Evolutionary conservation across 495 filamentous ascomycete genomes (phyloP).

Genomic region (Hypoxylon crocopeplum): DNA sequence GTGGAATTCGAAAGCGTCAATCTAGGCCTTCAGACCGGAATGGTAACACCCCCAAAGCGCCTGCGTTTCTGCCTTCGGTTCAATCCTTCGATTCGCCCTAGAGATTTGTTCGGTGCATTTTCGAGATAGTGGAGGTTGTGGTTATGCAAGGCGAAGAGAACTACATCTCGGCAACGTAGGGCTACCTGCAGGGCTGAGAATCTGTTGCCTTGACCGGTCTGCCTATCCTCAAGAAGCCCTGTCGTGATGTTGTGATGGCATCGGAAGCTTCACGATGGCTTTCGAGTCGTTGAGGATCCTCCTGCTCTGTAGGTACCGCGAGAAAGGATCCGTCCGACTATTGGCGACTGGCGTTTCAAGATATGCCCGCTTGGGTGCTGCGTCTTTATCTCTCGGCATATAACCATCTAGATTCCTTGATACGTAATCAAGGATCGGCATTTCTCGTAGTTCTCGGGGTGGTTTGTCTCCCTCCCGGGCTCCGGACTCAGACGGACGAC

Average conservation of each 20-base stretch:
- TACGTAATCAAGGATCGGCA: slow-evolving; percentile 31
- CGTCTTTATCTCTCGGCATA: slow-evolving; percentile 22
- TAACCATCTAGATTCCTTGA: slow-evolving; percentile 14
- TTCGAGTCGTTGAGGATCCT: slow-evolving; percentile 10
- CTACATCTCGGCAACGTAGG: slow-evolving; percentile 9
- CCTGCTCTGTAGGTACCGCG: slow-evolving; percentile 1
- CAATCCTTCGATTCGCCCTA: slow-evolving; percentile 8
- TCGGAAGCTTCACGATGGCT: not conserved
- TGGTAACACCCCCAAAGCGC: not conserved
- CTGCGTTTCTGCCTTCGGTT: slow-evolving; percentile 11
- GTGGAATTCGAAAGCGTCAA: not conserved
- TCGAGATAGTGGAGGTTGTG: slow-evolving; percentile 7
- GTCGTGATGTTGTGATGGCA: not conserved
- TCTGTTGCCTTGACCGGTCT: slow-evolving; percentile 1
- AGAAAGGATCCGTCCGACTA: slow-evolving; percentile 18
- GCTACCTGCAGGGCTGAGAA: slow-evolving; percentile 19
- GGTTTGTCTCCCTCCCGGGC: slow-evolving; percentile 14
- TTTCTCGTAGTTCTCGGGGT: slow-evolving; percentile 3
- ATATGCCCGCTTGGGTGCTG: slow-evolving; percentile 31
- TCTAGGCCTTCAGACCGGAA: not conserved
- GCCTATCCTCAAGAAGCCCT: too few species aligned
- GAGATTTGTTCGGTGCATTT: not conserved
- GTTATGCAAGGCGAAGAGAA: slow-evolving; percentile 5
- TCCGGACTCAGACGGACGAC: slow-evolving; percentile 35
- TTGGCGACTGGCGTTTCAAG: slow-evolving; percentile 16